phyloP scores from a whole-genome alignment of 352 stramenopile species.

The Pythium guiyangense region DNA sequence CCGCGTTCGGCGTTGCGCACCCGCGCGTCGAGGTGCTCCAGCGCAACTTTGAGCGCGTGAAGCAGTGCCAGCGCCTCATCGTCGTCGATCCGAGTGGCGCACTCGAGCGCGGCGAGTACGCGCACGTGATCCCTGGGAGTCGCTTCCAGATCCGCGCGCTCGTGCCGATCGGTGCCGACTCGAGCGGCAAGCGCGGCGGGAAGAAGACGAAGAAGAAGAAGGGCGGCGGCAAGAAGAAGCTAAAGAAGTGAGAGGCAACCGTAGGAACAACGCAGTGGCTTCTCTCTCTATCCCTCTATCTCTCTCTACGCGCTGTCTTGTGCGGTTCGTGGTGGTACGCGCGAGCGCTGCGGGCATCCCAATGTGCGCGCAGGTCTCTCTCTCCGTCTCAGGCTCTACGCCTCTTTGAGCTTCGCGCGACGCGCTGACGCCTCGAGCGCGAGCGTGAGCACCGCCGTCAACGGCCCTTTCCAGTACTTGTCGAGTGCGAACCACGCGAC shows the following conservation, averaged over 20 bases:
- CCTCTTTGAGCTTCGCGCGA: slow-evolving; percentile 20
- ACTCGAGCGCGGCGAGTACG: slow-evolving; percentile 46
- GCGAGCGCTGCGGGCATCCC: slow-evolving; percentile 5
- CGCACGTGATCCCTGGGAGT: slow-evolving; percentile 56
- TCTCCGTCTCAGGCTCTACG: slow-evolving; percentile 6
- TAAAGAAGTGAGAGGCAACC: slow-evolving; percentile 29
- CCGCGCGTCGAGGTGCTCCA: slow-evolving; percentile 36
- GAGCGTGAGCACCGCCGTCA: slow-evolving; percentile 29
- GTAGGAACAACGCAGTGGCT: slow-evolving; percentile 22
- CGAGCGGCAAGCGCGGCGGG: slow-evolving; percentile 13
- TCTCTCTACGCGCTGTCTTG: neutral
- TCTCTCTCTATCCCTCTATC: neutral
- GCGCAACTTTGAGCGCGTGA: slow-evolving; percentile 45
- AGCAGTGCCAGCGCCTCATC: slow-evolving; percentile 29
- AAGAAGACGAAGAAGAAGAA: slow-evolving; percentile 27
- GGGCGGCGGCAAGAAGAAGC: slow-evolving; percentile 20
- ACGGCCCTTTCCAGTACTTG: slow-evolving; percentile 64
- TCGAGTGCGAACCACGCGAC: slow-evolving; percentile 68
- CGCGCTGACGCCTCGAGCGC: slow-evolving; percentile 9
- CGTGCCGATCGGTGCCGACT: slow-evolving; percentile 24
- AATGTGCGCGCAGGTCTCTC: slow-evolving; percentile 5
- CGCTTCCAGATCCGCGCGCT: slow-evolving; percentile 66
- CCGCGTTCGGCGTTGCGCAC: slow-evolving; percentile 37
- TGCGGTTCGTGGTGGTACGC: neutral
- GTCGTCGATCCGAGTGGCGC: slow-evolving; percentile 39